phyloP scores from a whole-genome alignment of 2,329 filamentous ascomycete genomes.

The Diplodia scrobiculata region DNA sequence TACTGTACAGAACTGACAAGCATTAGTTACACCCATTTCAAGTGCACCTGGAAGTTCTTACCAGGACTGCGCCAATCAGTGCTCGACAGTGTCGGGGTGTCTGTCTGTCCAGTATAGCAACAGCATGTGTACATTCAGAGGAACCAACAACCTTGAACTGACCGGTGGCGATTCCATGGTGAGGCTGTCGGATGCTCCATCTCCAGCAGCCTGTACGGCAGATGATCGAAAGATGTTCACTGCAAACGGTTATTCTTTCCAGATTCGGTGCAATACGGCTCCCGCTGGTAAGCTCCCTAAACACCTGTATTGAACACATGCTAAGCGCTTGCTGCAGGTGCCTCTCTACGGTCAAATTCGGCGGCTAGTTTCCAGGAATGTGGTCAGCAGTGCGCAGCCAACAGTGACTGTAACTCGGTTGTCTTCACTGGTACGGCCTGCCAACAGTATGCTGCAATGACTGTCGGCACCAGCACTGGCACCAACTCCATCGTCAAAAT shows the following conservation, averaged over 20 bases:
- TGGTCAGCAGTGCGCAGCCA: background rate
- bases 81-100: background rate
- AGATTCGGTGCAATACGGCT: background rate
- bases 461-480: background rate
- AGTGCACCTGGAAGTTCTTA: background rate
- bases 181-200: background rate
- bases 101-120: background rate
- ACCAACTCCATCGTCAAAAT: background rate
- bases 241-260: background rate
- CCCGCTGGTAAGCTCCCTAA: background rate
- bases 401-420: background rate
- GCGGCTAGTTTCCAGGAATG: background rate
- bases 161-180: background rate
- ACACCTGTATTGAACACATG: background rate
- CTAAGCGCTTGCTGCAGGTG: background rate
- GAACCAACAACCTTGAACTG: background rate
- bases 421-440: background rate
- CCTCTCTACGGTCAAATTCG: background rate
- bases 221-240: background rate
- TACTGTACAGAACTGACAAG: background rate
- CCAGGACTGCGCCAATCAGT: conserved; percentile 3
- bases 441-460: background rate
- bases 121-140: background rate
- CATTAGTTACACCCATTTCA: background rate
- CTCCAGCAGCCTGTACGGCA: background rate